Evolutionary conservation across 2,329 filamentous ascomycete species (phyloP).

Genomic region (Aureobasidium subglaciale): DNA sequence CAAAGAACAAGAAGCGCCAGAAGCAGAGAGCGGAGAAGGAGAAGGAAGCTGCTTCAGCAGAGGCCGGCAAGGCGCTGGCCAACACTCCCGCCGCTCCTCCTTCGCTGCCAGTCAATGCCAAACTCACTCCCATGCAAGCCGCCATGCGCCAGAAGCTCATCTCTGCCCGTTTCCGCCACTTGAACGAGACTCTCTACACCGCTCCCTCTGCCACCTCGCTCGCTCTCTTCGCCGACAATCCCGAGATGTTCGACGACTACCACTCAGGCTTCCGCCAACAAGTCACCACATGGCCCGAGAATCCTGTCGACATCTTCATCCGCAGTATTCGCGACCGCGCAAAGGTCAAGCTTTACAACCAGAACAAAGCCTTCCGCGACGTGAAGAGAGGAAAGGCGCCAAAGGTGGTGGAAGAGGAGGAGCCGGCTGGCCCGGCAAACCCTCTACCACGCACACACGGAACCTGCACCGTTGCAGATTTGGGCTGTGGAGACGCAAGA

Average conservation of each 20-base stretch:
- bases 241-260: conserved; percentile 93
- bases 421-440: conserved; percentile 5
- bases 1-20: conserved; percentile 20
- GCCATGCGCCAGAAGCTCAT: conserved; percentile 93
- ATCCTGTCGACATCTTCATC: conserved; percentile 87
- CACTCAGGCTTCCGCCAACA: conserved; percentile 94
- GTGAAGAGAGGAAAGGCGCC: conserved; percentile 36
- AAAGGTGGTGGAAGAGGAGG: conserved; percentile 25
- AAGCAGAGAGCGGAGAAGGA: conserved; percentile 8
- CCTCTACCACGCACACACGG: conserved; percentile 67
- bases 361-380: conserved; percentile 27
- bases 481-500: conserved; percentile 88
- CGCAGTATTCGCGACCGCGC: conserved; percentile 62
- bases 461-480: conserved; percentile 73
- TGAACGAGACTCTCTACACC: conserved; percentile 96
- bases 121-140: conserved; percentile 85
- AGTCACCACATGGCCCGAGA: conserved; percentile 92
- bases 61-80: conserved; percentile 16
- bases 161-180: conserved; percentile 90
- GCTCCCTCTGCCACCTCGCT: conserved; percentile 79
- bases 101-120: conserved; percentile 37
- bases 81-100: conserved; percentile 26
- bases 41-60: conserved; percentile 35
- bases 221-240: conserved; percentile 71
- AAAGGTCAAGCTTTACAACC: conserved; percentile 37